These are phyloP conservation scores for Lignosus rhinocerotis DNA, from an alignment of 1,284 basidiomycete species.

Conservation along the genomic window DNA sequence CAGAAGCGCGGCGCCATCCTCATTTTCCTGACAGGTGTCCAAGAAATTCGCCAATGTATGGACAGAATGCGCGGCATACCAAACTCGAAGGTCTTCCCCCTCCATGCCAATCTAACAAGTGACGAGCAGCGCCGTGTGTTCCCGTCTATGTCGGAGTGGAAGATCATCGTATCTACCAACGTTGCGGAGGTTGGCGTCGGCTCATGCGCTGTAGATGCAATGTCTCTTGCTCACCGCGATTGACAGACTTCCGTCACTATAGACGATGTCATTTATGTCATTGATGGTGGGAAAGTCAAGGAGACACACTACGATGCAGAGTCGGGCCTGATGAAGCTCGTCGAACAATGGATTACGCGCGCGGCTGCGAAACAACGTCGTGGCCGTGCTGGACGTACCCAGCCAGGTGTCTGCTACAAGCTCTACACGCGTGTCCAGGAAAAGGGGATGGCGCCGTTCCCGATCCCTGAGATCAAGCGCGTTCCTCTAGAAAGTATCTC, in stretches of 20 bases:
- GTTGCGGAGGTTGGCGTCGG: conserved; percentile 68
- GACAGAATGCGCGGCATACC: conserved; percentile 54
- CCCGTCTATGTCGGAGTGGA: conserved; percentile 65
- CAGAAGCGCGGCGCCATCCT: conserved; percentile 67
- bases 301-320: conserved; percentile 85
- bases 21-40: conserved; percentile 87
- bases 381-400: conserved; percentile 89
- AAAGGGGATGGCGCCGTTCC: conserved; percentile 69
- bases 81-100: conserved; percentile 69
- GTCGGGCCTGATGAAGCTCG: conserved; percentile 73
- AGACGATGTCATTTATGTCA: conserved; percentile 85
- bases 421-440: conserved; percentile 81
- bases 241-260: conserved; percentile 91
- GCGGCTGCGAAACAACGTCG: conserved; percentile 85
- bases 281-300: conserved; percentile 88
- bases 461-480: conserved; percentile 88
- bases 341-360: conserved; percentile 79
- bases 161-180: conserved; percentile 89
- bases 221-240: conserved; percentile 13
- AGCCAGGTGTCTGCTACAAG: conserved; percentile 83
- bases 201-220: not conserved
- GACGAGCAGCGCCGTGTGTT: conserved; percentile 88
- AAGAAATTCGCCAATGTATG: conserved; percentile 85
- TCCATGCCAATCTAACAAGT: conserved; percentile 88
- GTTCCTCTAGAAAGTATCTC: conserved; percentile 86